Evolutionary conservation across 2,329 filamentous ascomycete species (phyloP), one percentile per base, ranked within the genome.

Genomic region (Emericellopsis cladophorae): DNA sequence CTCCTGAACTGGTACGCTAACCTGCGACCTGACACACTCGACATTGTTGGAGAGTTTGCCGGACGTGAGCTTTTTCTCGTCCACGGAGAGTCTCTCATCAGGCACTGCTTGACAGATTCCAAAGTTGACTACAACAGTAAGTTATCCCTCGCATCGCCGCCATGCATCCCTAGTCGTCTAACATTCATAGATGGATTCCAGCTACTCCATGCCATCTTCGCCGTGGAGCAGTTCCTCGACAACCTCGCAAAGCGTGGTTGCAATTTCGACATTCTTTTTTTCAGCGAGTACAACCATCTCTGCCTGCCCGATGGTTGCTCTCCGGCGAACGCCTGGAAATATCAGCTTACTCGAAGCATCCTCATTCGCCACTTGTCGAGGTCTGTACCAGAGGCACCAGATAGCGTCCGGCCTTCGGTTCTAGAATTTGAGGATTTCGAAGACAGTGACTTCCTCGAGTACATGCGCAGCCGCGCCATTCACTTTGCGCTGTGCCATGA

Each of bases 41-140:
- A 85, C 48, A 69, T 88, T 3, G 74, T 87, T 4, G 81, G 83
- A 33, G 84, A 88, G 53, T 88, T 84, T 57, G 81, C 80, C 4
- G 82, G 84, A 18, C 76, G 75, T 44, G 82, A 86, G 52, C 66
- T 81, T 10, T 88, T 87, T 53, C 62, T 81, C 18, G 70, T 88
- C 24, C 80, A 88, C 47, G 82, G 82, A 24, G 81, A 89, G 50
- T 81, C 81, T 0, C 57, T 88, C n/a, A 61, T 88, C 10, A 61
- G 76, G 7, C 61, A 82, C 43, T 80, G 73, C 49, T 72, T 87
- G 37, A 60, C 64, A n/a, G 68, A 81, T 47, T 62, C 69, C 10
- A 65, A 70, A 18, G 70, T 88, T 33, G 78, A 87, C 51, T 82
- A 84, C 47, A 50, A 70, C 41, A 55, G 68, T 72, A 56, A 44